A percentile compares a stretch with the other conserved stretches of the same genome.
These are phyloP conservation scores for Boletus vinaceobasis DNA, from an alignment of 768 basidiomycete species.

Conservation along the genomic window DNA sequence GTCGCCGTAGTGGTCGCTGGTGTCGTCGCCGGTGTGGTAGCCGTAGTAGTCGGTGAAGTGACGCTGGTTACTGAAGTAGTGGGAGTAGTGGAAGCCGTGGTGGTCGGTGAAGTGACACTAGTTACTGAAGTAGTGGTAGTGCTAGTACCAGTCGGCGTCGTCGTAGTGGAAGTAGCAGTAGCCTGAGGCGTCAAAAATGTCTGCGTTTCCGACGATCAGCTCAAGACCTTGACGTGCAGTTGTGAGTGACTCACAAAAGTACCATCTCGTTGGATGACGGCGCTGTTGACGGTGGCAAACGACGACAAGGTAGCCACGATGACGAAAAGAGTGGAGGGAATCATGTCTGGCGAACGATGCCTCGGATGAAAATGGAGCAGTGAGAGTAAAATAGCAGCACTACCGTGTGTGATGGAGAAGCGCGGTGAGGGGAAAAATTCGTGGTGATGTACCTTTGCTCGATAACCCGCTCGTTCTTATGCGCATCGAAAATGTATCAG, in stretches of 20 bases:
- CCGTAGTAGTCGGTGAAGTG: background rate
- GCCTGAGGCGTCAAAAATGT: conserved; percentile 11
- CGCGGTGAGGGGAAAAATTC: background rate
- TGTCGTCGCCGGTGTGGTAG: too few species aligned
- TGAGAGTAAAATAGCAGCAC: background rate
- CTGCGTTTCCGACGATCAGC: background rate
- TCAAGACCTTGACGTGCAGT: rapidly evolving
- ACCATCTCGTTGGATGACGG: conserved; percentile 13
- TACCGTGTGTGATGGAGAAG: too few species aligned
- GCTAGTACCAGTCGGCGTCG: background rate
- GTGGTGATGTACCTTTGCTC: too few species aligned
- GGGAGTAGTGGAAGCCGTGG: background rate
- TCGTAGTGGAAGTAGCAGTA: background rate
- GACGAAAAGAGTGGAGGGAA: conserved; percentile 8
- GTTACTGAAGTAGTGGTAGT: too few species aligned
- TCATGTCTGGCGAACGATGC: background rate
- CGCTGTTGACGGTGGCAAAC: conserved; percentile 14
- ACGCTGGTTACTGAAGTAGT: too few species aligned
- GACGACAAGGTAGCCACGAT: conserved; percentile 7
- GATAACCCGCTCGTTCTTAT: conserved; percentile 4
- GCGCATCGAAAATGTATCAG: conserved; percentile 7
- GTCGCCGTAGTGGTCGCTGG: background rate
- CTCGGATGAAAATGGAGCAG: background rate
- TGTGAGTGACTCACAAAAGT: conserved; percentile 10
- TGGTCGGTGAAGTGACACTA: background rate